These are phyloP conservation scores for Ustilago esculenta DNA, from an alignment of 1,284 basidiomycete species.

Conservation along the genomic window DNA sequence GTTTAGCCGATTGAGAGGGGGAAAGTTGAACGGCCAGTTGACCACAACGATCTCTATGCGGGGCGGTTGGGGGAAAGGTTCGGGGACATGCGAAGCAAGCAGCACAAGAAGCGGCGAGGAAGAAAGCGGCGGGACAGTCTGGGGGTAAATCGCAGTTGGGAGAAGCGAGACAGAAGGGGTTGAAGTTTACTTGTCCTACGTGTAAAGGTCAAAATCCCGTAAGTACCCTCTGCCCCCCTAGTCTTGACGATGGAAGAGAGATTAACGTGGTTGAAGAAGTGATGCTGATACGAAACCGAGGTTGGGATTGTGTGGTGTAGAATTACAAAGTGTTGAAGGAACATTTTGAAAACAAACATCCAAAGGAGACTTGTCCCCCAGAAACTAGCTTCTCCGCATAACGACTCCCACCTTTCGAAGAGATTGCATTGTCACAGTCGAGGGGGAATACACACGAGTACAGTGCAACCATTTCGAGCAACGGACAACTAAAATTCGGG, in stretches of 20 bases:
- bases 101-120: constrained; percentile 36
- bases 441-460: too few relatives aligned
- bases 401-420: too few relatives aligned
- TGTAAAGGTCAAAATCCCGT: constrained; percentile 39
- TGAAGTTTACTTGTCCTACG: constrained; percentile 40
- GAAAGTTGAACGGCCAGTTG: too few relatives aligned
- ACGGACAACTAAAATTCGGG: too few relatives aligned
- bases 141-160: constrained; percentile 39
- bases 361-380: constrained; percentile 24
- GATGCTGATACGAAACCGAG: not conserved
- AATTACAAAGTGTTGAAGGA: constrained; percentile 39
- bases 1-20: too few relatives aligned
- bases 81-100: constrained; percentile 34
- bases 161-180: constrained; percentile 27
- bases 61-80: constrained; percentile 8
- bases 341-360: constrained; percentile 43
- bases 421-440: too few relatives aligned
- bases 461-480: too few relatives aligned
- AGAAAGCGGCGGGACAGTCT: constrained; percentile 17
- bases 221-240: not conserved
- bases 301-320: not conserved
- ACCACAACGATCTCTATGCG: too few relatives aligned
- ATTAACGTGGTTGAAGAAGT: not conserved
- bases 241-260: not conserved
- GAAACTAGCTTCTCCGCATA: constrained; percentile 25